A percentile compares a stretch with the other conserved stretches of the same genome.
Evolutionary conservation across 306 rosid species (phyloP).

Genomic region (Casuarina cunninghamiana): DNA sequence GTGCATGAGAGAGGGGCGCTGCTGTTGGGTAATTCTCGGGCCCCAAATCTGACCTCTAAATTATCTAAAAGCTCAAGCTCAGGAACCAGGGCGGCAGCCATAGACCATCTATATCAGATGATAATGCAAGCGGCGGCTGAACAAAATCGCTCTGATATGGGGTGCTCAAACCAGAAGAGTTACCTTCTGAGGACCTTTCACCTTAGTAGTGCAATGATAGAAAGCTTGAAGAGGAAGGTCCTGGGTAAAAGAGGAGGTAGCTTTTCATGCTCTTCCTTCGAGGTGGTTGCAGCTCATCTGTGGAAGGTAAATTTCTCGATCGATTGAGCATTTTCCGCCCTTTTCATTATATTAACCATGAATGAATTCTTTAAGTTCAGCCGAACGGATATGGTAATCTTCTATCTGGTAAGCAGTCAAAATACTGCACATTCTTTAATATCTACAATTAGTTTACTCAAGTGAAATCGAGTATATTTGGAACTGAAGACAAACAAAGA

Average conservation of each 20-base stretch:
- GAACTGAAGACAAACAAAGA: no score
- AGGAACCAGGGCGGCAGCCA: constrained; percentile 44
- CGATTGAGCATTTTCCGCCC: background rate
- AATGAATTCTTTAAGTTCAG: background rate
- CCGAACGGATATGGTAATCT: background rate
- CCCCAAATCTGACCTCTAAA: constrained; percentile 16
- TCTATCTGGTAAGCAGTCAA: background rate
- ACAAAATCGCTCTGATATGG: constrained; percentile 3
- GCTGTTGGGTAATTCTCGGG: constrained; percentile 11
- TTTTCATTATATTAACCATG: constrained; percentile 1
- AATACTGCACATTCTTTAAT: background rate
- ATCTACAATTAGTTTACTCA: background rate
- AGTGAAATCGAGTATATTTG: background rate
- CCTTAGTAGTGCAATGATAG: constrained; percentile 43
- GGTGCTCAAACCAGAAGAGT: constrained; percentile 24
- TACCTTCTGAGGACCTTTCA: constrained; percentile 57
- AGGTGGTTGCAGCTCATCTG: constrained; percentile 69
- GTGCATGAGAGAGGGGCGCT: constrained; percentile 65
- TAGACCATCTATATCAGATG: constrained; percentile 60
- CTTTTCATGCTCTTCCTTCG: constrained; percentile 65
- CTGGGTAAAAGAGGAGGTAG: constrained; percentile 24
- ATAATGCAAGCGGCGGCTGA: constrained; percentile 53
- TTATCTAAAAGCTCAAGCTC: constrained; percentile 21
- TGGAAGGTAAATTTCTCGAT: constrained; percentile 61
- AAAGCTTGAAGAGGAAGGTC: constrained; percentile 45